These are phyloP conservation scores for Lasiodiplodia citricola DNA, from an alignment of 2,329 filamentous ascomycete genomes.

Conservation along the genomic window DNA sequence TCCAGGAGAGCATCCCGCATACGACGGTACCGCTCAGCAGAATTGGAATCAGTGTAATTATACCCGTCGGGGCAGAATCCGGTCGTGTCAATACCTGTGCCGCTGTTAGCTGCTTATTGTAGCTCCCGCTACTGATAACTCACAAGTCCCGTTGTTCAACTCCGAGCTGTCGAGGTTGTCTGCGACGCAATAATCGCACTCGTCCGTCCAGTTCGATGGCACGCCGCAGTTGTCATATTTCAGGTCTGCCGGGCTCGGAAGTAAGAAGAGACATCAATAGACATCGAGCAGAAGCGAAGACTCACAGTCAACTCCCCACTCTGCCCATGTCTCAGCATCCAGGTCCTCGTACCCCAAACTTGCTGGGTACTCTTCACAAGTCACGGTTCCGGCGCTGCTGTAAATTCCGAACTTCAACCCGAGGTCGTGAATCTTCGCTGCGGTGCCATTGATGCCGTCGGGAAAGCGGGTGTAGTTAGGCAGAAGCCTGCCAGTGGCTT, in stretches of 20 bases:
- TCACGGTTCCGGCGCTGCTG: slow-evolving; percentile 55
- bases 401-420: slow-evolving; percentile 70
- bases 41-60: slow-evolving; percentile 56
- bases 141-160: no score
- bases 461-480: slow-evolving; percentile 58
- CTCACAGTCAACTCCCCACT: slow-evolving; percentile 42
- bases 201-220: slow-evolving; percentile 46
- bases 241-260: slow-evolving; percentile 28
- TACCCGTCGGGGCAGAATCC: slow-evolving; percentile 53
- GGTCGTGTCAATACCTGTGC: slow-evolving; percentile 43
- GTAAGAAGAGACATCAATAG: slow-evolving; percentile 19
- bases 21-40: slow-evolving; percentile 51
- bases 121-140: no score
- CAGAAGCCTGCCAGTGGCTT: slow-evolving; percentile 46
- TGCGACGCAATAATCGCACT: slow-evolving; percentile 48
- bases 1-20: slow-evolving; percentile 60
- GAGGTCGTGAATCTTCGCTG: slow-evolving; percentile 59
- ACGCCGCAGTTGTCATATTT: slow-evolving; percentile 48
- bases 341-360: slow-evolving; percentile 62
- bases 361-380: slow-evolving; percentile 62
- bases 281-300: no score
- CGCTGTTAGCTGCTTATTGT: slow-evolving; percentile 34
- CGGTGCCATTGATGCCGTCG: slow-evolving; percentile 60
- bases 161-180: slow-evolving; percentile 37
- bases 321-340: slow-evolving; percentile 63